These are phyloP conservation scores for Sporothrix variecibatus DNA, from an alignment of 2,329 filamentous ascomycete species.

Conservation along the genomic window DNA sequence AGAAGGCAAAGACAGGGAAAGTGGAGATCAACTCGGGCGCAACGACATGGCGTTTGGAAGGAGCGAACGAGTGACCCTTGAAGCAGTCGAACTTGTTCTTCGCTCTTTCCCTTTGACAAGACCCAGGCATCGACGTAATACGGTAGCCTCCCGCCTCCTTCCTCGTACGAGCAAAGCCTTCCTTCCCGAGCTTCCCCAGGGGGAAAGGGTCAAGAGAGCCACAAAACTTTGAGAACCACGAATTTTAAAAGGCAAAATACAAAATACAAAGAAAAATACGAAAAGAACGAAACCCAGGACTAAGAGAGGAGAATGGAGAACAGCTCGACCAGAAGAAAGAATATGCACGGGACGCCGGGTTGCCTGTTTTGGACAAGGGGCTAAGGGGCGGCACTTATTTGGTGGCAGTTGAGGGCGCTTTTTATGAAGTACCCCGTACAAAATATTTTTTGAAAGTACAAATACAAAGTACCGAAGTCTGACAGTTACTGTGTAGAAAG, in stretches of 20 bases:
- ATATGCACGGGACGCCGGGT: neutral
- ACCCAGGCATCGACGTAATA: neutral
- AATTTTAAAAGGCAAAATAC: neutral
- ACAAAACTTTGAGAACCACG: neutral
- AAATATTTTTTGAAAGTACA: neutral
- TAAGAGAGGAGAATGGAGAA: no score
- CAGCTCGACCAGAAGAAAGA: neutral
- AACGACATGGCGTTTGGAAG: neutral
- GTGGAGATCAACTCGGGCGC: neutral
- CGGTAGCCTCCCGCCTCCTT: neutral
- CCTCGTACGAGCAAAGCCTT: neutral
- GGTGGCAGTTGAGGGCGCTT: neutral
- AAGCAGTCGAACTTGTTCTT: neutral
- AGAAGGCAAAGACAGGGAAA: neutral
- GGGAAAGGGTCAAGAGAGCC: neutral
- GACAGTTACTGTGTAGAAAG: neutral
- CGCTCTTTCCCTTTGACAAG: neutral
- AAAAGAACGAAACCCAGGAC: neutral
- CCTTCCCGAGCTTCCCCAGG: no score
- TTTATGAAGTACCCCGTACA: neutral
- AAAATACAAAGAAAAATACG: neutral
- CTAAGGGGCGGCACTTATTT: neutral
- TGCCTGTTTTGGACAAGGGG: conserved; percentile 8
- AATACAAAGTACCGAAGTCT: neutral
- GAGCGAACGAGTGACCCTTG: neutral